Evolutionary conservation across 2,329 filamentous ascomycete genomes (phyloP).

Genomic region (Macrophomina phaseolina): DNA sequence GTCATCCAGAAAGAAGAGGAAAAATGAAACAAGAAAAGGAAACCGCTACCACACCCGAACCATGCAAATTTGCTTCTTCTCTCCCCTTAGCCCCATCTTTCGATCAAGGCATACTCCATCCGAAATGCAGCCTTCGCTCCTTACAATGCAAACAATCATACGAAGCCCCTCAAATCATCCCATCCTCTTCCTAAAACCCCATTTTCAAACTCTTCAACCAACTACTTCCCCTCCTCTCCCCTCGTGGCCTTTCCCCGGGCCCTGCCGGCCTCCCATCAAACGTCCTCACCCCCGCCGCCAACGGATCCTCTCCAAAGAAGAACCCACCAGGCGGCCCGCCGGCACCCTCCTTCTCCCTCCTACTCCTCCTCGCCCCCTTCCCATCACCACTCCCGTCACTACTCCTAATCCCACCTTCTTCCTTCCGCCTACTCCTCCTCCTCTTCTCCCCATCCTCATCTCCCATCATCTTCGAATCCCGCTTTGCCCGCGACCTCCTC

Average conservation of each 20-base stretch:
- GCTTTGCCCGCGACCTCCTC: conserved; percentile 14
- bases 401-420: not conserved
- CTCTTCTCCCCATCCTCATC: conserved; percentile 10
- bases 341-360: not conserved
- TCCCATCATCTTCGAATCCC: conserved; percentile 24
- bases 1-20: not conserved
- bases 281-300: conserved; percentile 21
- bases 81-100: not conserved
- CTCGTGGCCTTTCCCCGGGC: conserved; percentile 6
- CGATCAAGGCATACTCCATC: not conserved
- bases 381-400: conserved; percentile 22
- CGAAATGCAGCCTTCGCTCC: not conserved
- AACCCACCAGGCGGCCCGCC: not conserved
- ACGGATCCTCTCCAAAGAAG: conserved; percentile 18
- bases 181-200: conserved; percentile 9
- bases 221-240: conserved; percentile 21
- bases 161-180: not conserved
- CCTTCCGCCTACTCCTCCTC: conserved; percentile 1
- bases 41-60: not conserved
- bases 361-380: not conserved
- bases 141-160: not conserved
- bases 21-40: not conserved
- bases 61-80: not conserved
- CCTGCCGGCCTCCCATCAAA: conserved; percentile 23
- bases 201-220: conserved; percentile 28